Evolutionary conservation across 2,329 filamentous ascomycete species (phyloP), one percentile per base, ranked within the genome.

Genomic region (Davidsoniella virescens): DNA sequence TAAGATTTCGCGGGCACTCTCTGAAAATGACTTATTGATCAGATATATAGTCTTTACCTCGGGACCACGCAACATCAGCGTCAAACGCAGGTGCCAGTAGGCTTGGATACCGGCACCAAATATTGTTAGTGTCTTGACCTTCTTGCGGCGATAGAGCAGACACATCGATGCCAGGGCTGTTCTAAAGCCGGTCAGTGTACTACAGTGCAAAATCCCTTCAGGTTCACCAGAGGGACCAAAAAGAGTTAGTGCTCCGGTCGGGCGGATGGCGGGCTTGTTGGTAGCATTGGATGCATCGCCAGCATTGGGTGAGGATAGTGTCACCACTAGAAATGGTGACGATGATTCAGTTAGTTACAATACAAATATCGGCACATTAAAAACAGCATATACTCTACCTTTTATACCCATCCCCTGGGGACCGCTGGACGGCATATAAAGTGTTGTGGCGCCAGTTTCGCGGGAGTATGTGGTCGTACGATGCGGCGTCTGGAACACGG

Each of bases 101-200:
- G 90, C 90, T 67, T 95, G 88, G 57, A 82, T 79, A 43, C 90
- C 90, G 33, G 83, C 81, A 20, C 90, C 90, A 62, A 95, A 96
- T 49, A 94, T 82, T 12, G 82, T 80, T 9, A 95, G 61, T 12
- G 80, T 85, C 60, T 82, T 80, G 40, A 94, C 81, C 25, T 74
- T 73, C 50, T 74, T 69, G 51, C 90, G 84, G 37, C 73, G 74
- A 17, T 65, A 63, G 33, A 87, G 69, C 0, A 87, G 70, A 23
- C 80, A 78, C 49, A 81, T 75, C 3, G 81, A 82, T 1, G 78
- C 78, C 9, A 90, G 68, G 0, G 84, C 82, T 0, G 86, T 92
- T 54, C 86, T 78, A 63, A 90, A 92, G 2, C 82, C 84, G 0
- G 86, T 92, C 29, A 90, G 66, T 43, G 84, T 79, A 53, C 75